Base-by-base conservation (phyloP, 2,329 filamentous ascomycete species). In the Paracoccidioides lutzii region DNA sequence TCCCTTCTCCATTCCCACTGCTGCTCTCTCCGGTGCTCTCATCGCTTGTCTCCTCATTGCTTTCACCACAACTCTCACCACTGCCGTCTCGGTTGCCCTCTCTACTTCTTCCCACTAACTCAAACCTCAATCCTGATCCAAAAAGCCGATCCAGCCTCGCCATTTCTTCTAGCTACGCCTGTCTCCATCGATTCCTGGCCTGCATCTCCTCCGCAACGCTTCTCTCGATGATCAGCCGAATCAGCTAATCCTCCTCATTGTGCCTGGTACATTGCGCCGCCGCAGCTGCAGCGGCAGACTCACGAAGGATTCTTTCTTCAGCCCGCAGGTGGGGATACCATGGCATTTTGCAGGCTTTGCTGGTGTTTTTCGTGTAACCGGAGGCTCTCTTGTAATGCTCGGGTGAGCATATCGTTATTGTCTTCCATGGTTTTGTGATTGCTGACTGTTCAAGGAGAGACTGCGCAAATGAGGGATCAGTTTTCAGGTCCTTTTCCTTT, bases 341-440 rank as follows among this genome's bases (percentile, higher is more conserved):
- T 32, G 1, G 43, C 40, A 5, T 57, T 56, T 4, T 56, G 43
- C n/a, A 49, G 5, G 12, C 12, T 30, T n/a, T 38, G 57, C 35
- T 56, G 55, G n/a, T 56, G 59, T 32, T 54, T 12, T 45, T 57
- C 51, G 22, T 54, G 54, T 5, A 60, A 9, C 30, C 37, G 53
- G 12, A 59, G 37, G 22, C 52, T 59, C 41, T 59, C 59, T 43
- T 57, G 55, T 38, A 60, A 48, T n/a, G 58, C 58, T 8, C 38
- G 46, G 9, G 55, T 49, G 44, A 61, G 58, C 14, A 46, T 50
- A 37, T 58, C 54, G 22, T 57, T 56, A 12, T 57, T 58, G 30
- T 49, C 41, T 15, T 28, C 32, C 48, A 51, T 48, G 30, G 14
- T 14, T 8, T 7, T 28, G 3, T 15, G 14, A 5, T 6, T 15